Evolutionary conservation across 495 filamentous ascomycete species (phyloP).

Genomic region (Copromyces sp.): DNA sequence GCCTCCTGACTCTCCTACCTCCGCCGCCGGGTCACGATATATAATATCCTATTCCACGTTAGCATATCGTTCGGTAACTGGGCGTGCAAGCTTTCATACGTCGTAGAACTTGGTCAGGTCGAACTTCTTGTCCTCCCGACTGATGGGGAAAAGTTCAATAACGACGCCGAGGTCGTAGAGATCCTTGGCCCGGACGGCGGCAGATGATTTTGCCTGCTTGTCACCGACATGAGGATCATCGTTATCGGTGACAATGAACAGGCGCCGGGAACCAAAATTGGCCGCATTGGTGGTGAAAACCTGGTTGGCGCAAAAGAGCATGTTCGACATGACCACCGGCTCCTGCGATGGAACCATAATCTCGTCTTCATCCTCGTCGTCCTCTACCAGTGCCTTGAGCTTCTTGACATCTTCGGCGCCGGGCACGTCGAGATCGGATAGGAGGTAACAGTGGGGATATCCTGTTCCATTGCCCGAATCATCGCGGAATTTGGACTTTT

Average conservation of each 20-base stretch:
- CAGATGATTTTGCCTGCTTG: slow-evolving; percentile 59
- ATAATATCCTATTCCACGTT: slow-evolving; percentile 58
- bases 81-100: slow-evolving; percentile 34
- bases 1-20: slow-evolving; percentile 40
- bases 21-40: slow-evolving; percentile 54
- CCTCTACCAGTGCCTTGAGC: slow-evolving; percentile 62
- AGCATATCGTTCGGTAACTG: slow-evolving; percentile 1
- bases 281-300: slow-evolving; percentile 92
- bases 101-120: slow-evolving; percentile 87
- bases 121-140: slow-evolving; percentile 61
- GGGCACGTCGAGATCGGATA: slow-evolving; percentile 81
- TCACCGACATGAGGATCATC: slow-evolving; percentile 73
- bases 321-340: slow-evolving; percentile 71
- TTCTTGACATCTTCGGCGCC: slow-evolving; percentile 76
- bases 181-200: slow-evolving; percentile 84
- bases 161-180: slow-evolving; percentile 87
- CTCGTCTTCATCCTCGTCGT: slow-evolving; percentile 56
- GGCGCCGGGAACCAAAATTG: slow-evolving; percentile 81
- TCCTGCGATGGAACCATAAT: slow-evolving; percentile 61
- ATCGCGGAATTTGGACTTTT: slow-evolving; percentile 73
- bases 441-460: slow-evolving; percentile 88
- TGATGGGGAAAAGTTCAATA: slow-evolving; percentile 92
- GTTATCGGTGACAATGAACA: slow-evolving; percentile 94
- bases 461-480: slow-evolving; percentile 52
- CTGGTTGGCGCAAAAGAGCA: slow-evolving; percentile 91